Evolutionary conservation across 768 basidiomycete species (phyloP), one percentile per base, ranked within the genome.

Genomic region (Phallus indusiatus): DNA sequence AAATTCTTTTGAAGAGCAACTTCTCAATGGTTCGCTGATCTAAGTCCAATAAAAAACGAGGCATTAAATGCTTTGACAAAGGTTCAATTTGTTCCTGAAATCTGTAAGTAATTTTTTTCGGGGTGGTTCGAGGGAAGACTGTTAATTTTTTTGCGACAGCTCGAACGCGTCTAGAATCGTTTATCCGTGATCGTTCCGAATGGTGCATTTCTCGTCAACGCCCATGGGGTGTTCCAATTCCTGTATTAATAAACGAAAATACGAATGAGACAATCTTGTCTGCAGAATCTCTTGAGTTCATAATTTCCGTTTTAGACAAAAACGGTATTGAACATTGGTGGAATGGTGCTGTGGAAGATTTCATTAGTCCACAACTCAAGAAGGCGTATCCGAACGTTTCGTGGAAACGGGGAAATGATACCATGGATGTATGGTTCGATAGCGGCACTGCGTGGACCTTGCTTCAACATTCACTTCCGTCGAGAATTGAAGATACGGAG

Each of bases 391-490:
- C 60, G 22, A 47, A 65, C 70, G 55, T 68, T 14, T 71, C 70
- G 1, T 94, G 86, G 83, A 71, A 74, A 51, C 94, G 92, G 69
- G 88, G 94, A 9, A 85, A 81, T 1, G 95, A 99, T 68, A 99
- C 95, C 1, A 93, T 98, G 85, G 95, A 99, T 69, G 95, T 99
- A 16, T 99, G 95, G 95, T 98, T 97, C 64, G 95, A 99, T 72
- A 94, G 91, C 65, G 95, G 95, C 4, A 85, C 89, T 1, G 90
- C 94, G 3, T 99, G 95, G 95, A 85, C 90, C 1, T 79, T 90
- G 76, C 73, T 95, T 17, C n/a, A 56, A 2, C 66, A 67, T 2
- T 52, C 61, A 10, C 56, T 50, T 57, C 56, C 47, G 24, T 5
- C 47, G 28, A 14, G 47, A 1, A 50, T 54, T 1, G 34, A 50